Evolutionary conservation across 371 early-diverging fungal genomes (phyloP), one percentile per base, ranked within the genome.

Genomic region (Parasitella parasitica): DNA sequence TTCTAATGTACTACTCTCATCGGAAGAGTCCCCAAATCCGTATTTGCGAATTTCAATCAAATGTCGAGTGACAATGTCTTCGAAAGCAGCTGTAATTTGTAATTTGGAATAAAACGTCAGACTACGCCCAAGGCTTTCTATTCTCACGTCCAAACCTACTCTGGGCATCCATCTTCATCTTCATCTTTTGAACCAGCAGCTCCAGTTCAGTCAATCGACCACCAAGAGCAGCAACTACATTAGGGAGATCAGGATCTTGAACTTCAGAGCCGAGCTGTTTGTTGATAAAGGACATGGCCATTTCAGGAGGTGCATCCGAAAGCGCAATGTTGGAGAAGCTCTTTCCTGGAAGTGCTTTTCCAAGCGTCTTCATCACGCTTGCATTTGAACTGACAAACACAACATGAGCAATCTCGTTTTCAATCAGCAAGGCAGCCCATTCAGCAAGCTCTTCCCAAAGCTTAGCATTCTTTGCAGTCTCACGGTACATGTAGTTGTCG

Each of bases 191-290:
- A 28, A 94, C 86, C 67, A 95, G 79, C 6, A 91, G 70, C 67
- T 94, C 91, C 34, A 97, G 71, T 73, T 97, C 97, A 20, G 90
- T 90, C 41, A 93, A 71, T 3, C 97, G 86, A n/a, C 97, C 97
- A 26, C 97, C 97, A 3, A 97, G 75, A 0, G 84, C 84, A 24
- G 73, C 66, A 9, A 94, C 89, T 24, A 82, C 78, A 3, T 75
- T 36, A 20, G 70, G 79, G 22, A 92, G 61, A 37, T 76, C 67
- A 9, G 81, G 80, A 57, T 86, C 77, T 15, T 78, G 70, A 1
- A 72, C 61, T 20, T 75, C 60, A 26, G 78, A 60, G 0, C 81
- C 82, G 5, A 94, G 60, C 18, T 89, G 85, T 16, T 82, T 76
- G 22, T 77, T 64, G 0, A 93, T 85, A 71, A 85, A 87, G 8